phyloP scores from a whole-genome alignment of 129 eudicot species.

The Flaveria brownii region DNA sequence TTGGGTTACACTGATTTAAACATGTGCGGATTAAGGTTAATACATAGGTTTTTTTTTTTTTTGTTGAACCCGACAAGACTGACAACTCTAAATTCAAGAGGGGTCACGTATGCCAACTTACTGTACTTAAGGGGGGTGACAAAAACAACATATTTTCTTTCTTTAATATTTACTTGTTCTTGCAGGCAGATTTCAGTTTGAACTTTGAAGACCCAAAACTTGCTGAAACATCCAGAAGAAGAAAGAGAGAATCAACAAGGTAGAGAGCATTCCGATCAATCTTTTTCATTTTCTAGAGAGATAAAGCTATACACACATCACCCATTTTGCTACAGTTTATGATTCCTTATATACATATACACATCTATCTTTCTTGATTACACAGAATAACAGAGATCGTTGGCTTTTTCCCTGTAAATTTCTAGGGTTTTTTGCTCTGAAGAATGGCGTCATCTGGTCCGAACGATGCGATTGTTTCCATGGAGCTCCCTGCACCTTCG shows the following conservation, averaged over 20 bases:
- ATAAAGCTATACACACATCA: constrained; percentile 1
- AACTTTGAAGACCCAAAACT: not conserved
- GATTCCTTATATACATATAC: not conserved
- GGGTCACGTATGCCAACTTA: too few relatives aligned
- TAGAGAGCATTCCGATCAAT: constrained; percentile 3
- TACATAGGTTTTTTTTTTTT: too few relatives aligned
- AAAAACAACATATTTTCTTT: too few relatives aligned
- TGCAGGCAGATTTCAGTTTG: too few relatives aligned
- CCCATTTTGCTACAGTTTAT: constrained; percentile 16
- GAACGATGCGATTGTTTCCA: constrained; percentile 45
- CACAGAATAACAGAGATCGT: constrained; percentile 16
- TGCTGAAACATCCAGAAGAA: constrained; percentile 25
- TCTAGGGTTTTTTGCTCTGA: constrained; percentile 18
- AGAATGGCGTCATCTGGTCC: constrained; percentile 53
- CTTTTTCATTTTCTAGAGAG: not conserved
- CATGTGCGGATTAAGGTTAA: too few relatives aligned
- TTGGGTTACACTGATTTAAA: too few relatives aligned
- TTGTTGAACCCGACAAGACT: too few relatives aligned
- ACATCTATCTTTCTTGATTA: constrained; percentile 17
- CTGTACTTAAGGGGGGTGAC: too few relatives aligned
- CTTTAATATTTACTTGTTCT: too few relatives aligned
- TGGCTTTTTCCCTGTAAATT: not conserved
- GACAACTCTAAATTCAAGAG: too few relatives aligned
- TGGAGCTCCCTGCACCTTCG: constrained; percentile 78
- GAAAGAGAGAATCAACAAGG: constrained; percentile 27